phyloP scores from a whole-genome alignment of 2,329 filamentous ascomycete species.

The Clonostachys rosea region DNA sequence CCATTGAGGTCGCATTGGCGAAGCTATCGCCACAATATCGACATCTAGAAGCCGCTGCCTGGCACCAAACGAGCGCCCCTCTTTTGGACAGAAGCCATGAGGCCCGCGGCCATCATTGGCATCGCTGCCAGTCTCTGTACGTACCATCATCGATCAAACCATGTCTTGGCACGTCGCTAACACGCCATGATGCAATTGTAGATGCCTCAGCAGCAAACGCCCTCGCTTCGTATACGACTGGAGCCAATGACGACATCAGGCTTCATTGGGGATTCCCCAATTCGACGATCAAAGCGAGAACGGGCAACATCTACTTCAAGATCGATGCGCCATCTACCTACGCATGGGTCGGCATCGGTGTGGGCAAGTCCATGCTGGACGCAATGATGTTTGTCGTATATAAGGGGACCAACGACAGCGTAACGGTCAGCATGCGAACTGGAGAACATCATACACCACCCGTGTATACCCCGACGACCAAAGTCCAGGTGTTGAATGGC shows the following conservation, averaged over 20 bases:
- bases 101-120: no score
- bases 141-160: no score
- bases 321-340: slow-evolving; percentile 48
- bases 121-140: no score
- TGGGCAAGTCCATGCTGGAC: slow-evolving; percentile 48
- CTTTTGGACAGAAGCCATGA: no score
- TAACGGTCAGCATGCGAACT: slow-evolving; percentile 55
- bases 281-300: slow-evolving; percentile 36
- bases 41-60: no score
- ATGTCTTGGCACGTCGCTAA: no score
- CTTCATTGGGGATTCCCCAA: slow-evolving; percentile 51
- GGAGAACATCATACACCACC: slow-evolving; percentile 45
- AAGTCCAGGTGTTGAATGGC: slow-evolving; percentile 50
- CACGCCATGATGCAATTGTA: no score
- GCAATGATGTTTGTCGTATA: slow-evolving; percentile 62
- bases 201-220: no score
- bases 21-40: no score
- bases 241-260: slow-evolving; percentile 34
- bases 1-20: no score
- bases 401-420: slow-evolving; percentile 49
- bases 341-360: slow-evolving; percentile 56
- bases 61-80: no score
- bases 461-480: slow-evolving; percentile 30
- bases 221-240: slow-evolving; percentile 31
- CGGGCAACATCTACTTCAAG: slow-evolving; percentile 57